A percentile compares a stretch with the other conserved stretches of the same genome.
Evolutionary conservation across 1,139 yeast species (phyloP).

Genomic region (Kodamaea fungicola): DNA sequence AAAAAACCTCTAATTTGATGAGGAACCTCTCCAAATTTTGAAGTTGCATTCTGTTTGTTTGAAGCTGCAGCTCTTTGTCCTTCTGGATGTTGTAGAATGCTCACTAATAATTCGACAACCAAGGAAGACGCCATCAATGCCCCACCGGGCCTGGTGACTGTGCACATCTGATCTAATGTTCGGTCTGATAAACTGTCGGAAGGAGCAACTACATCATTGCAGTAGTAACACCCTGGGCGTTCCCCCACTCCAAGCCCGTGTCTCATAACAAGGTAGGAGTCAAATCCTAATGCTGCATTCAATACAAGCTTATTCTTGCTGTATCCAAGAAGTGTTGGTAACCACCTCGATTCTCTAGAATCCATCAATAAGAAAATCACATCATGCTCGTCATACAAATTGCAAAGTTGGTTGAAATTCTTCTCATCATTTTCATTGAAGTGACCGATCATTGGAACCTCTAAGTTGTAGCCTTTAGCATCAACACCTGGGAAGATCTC

Average conservation of each 20-base stretch:
- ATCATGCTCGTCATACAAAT: conserved; percentile 68
- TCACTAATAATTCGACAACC: conserved; percentile 80
- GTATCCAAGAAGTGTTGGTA: conserved; percentile 80
- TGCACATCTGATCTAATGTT: conserved; percentile 95
- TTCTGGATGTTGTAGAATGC: conserved; percentile 66
- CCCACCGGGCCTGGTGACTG: conserved; percentile 95
- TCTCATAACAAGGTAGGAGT: conserved; percentile 87
- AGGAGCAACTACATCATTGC: conserved; percentile 96
- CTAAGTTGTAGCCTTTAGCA: conserved; percentile 58
- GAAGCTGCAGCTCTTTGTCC: conserved; percentile 45
- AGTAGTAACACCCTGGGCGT: conserved; percentile 86
- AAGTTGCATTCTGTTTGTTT: conserved; percentile 11
- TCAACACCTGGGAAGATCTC: conserved; percentile 76
- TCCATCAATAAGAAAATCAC: conserved; percentile 81
- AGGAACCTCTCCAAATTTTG: conserved; percentile 68
- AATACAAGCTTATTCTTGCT: conserved; percentile 68
- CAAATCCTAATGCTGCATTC: conserved; percentile 94
- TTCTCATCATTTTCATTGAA: conserved; percentile 59
- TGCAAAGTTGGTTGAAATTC: conserved; percentile 50
- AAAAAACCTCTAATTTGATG: conserved; percentile 90
- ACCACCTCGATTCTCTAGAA: conserved; percentile 93
- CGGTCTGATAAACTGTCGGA: conserved; percentile 78
- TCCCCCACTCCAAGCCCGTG: conserved; percentile 54
- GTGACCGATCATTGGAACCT: conserved; percentile 97
- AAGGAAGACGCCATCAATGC: conserved; percentile 83